Base-by-base conservation (phyloP, 2,329 filamentous ascomycete genomes). In the Cryoendolithus antarcticus region DNA sequence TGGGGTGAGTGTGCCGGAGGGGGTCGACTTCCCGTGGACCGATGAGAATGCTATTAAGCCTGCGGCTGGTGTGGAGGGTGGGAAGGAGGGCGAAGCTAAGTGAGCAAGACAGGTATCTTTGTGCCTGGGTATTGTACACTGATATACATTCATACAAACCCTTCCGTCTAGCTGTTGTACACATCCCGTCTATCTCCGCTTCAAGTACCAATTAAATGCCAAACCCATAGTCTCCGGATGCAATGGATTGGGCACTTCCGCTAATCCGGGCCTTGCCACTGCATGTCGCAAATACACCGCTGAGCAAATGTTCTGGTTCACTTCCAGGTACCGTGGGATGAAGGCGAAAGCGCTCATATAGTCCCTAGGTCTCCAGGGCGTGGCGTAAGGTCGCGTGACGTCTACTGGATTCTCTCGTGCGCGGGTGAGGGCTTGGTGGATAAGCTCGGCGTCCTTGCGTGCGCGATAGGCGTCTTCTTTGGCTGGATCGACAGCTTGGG, bases 211-310 rank as follows among this genome's bases (percentile, higher is more conserved):
- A 62, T 85, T 88, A 62, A 88, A 93, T 0, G 86, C 86, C 57
- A 93, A 65, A 60, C 86, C 84, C 57, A 74, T 79, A n/a, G 79
- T 72, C 47, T 75, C 66, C 41, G 74, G 67, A 37, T 67, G 63
- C 62, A 86, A 95, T 11, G 89, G 89, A 15, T 84, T 86, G 1
- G 89, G 89, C 44, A 71, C 67, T 54, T 71, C 91, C 3, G 82
- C 79, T 48, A 75, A 55, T 8, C 88, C 86, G 2, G 80, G 80
- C 44, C 88, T 73, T 19, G 86, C 91, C 32, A 96, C 89, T 0
- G 91, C 91, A 66, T 98, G 89, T 42, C 91, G 75, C 45, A 98
- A 66, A 61, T 98, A 98, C 31, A 98, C 86, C 8, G 91, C 91
- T 1, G 88, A 81, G 63, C 91, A 98, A 53, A 96, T 82, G 56